Conservation (phyloP, 352 stramenopile species). For the Achlya hypogyna region DNA sequence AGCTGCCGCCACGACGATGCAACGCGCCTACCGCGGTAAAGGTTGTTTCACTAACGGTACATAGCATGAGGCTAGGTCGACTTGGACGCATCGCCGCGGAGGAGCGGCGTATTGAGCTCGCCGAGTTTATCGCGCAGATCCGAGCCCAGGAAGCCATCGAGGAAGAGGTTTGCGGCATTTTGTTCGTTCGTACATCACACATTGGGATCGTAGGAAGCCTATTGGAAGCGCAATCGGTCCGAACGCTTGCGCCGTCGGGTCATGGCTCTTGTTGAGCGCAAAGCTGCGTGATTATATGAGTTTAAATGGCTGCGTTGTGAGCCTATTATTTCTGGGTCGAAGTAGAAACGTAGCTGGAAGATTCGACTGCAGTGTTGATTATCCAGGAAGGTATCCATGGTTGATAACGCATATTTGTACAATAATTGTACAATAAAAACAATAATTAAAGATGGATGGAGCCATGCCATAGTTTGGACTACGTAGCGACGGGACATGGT, state of each 20-base stretch:
- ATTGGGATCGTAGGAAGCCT: neutral
- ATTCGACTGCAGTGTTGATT: no score
- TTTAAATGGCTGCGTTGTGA: no score
- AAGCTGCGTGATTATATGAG: neutral
- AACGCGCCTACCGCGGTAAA: conserved; percentile 69
- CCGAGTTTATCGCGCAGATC: conserved; percentile 89
- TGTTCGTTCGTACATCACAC: neutral
- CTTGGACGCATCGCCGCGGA: conserved; percentile 73
- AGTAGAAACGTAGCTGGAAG: no score
- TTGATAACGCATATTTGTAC: no score
- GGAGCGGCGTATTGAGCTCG: conserved; percentile 81
- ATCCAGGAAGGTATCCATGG: no score
- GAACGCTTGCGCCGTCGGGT: conserved; percentile 6
- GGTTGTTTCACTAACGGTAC: neutral
- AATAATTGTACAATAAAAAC: no score
- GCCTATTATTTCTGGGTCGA: no score
- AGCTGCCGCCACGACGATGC: conserved; percentile 72
- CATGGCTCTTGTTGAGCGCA: conserved; percentile 4
- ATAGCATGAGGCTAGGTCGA: conserved; percentile 32
- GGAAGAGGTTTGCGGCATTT: conserved; percentile 46
- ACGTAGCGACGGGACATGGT: no score
- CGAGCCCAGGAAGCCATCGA: conserved; percentile 83
- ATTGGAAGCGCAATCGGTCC: conserved; percentile 10
- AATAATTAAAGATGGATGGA: no score
- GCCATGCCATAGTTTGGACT: no score